Evolutionary conservation across 2,329 filamentous ascomycete species (phyloP).

Genomic region (Epichloe gansuensis): DNA sequence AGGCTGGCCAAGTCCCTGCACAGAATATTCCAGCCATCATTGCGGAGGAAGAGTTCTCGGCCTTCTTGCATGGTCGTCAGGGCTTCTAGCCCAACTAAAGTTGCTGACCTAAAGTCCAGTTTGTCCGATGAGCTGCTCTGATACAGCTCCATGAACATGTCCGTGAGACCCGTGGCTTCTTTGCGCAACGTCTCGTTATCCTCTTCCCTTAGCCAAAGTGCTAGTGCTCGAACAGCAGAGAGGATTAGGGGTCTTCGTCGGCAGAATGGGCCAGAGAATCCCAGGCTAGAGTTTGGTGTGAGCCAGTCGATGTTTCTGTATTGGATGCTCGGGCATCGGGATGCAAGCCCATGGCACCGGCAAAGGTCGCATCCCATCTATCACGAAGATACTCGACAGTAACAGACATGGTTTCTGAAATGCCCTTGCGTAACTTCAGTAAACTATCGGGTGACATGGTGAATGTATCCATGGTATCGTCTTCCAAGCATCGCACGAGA

Average conservation of each 20-base stretch:
- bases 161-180: slow-evolving; percentile 46
- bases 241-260: slow-evolving; percentile 45
- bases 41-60: slow-evolving; percentile 32
- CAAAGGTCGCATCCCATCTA: slow-evolving; percentile 55
- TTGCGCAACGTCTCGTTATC: slow-evolving; percentile 46
- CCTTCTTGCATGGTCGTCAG: slow-evolving; percentile 38
- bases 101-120: slow-evolving; percentile 43
- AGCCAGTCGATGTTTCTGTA: slow-evolving; percentile 32
- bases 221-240: slow-evolving; percentile 43
- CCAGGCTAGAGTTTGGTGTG: slow-evolving; percentile 42
- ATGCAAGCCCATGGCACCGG: slow-evolving; percentile 49
- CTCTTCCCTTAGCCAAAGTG: slow-evolving; percentile 59
- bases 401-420: slow-evolving; percentile 51
- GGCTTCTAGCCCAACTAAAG: slow-evolving; percentile 49
- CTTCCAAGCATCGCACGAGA: slow-evolving; percentile 42
- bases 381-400: slow-evolving; percentile 56
- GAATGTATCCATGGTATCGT: slow-evolving; percentile 27
- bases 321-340: slow-evolving; percentile 37
- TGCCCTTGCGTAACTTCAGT: slow-evolving; percentile 45
- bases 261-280: slow-evolving; percentile 38
- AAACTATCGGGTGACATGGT: slow-evolving; percentile 45
- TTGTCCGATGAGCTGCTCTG: slow-evolving; percentile 18
- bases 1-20: slow-evolving; percentile 36
- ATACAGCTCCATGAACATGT: slow-evolving; percentile 54
- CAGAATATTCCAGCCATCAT: slow-evolving; percentile 43